Base-by-base conservation (phyloP, 2,329 filamentous ascomycete genomes). In the Trichoderma simmonsii region DNA sequence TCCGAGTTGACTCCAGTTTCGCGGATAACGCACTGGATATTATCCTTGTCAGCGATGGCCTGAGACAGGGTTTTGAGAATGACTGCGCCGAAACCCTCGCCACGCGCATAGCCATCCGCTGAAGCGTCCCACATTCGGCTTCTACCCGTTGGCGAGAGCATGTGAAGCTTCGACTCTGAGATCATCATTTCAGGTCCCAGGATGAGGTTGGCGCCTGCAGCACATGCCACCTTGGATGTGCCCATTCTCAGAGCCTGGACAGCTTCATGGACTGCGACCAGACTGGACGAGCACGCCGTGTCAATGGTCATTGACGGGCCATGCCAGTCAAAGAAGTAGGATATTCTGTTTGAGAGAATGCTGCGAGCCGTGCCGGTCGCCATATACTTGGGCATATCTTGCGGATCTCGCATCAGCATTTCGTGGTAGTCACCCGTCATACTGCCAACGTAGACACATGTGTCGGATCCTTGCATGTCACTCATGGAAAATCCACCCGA, bases 21-120 rank as follows among this genome's bases (percentile, higher is more conserved):
- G 1, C 75, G 68, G 28, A 79, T 77, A 34, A 80, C 36, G 51
- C 71, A 72, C 7, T 75, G 68, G n/a, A 80, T 78, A 21, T 67
- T 21, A 48, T 80, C 76, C 11, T 76, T 75, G 71, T 80, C 75
- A 18, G 5, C 76, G 6, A 88, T 72, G 0, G 87, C 87, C 1
- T 80, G 74, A 12, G 75, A 79, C 5, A 88, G 78, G 2, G 75
- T 76, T 75, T 89, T 89, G 11, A 89, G 72, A 0, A 87, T 76
- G 0, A 88, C 74, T 0, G 80, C 78, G 0, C 82, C 84, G 6
- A 86, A 76, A 2, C 86, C 87, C 60, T 89, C 87, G 9, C 86
- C 34, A 88, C 87, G 15, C 85, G 81, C 85, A 74, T 88, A 88
- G 1, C 86, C 87, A 73, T 87, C 79, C 0, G 85, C 87, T 2